A percentile compares a stretch with the other conserved stretches of the same genome.
Conservation (phyloP, 1,284 basidiomycete species). For the Clitocybe nebularis region DNA sequence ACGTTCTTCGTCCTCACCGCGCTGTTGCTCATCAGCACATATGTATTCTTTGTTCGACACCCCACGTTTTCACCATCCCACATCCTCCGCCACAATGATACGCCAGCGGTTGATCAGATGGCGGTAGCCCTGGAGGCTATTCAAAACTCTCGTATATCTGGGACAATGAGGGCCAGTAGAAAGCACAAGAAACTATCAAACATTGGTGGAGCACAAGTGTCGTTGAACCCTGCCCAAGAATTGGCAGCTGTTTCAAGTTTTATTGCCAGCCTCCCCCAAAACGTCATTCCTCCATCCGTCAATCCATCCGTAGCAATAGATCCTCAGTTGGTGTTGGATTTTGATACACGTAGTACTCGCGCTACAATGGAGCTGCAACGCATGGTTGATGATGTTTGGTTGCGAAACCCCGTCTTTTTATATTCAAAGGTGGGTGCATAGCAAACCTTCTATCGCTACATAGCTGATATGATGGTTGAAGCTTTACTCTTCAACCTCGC, state of each 20-base stretch:
- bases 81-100: conserved; percentile 32
- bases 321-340: conserved; percentile 78
- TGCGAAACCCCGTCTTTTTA: conserved; percentile 72
- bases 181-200: conserved; percentile 24
- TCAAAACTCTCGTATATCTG: conserved; percentile 24
- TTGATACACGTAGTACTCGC: conserved; percentile 62
- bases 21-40: conserved; percentile 47
- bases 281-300: conserved; percentile 67
- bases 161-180: conserved; percentile 9
- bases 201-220: conserved; percentile 34
- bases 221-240: conserved; percentile 58
- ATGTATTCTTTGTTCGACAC: conserved; percentile 48
- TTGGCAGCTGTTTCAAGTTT: conserved; percentile 77
- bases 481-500: conserved; percentile 59
- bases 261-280: conserved; percentile 74
- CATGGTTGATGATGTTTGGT: conserved; percentile 62
- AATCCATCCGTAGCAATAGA: conserved; percentile 68
- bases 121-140: conserved; percentile 29
- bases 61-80: conserved; percentile 36
- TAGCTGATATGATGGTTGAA: conserved; percentile 22
- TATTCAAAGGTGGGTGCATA: conserved; percentile 62
- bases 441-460: conserved; percentile 1
- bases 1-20: conserved; percentile 49
- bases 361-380: conserved; percentile 54
- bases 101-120: conserved; percentile 24